These are phyloP conservation scores for Tolypocladium pustulatum DNA, from an alignment of 2,329 filamentous ascomycete genomes.

Conservation along the genomic window DNA sequence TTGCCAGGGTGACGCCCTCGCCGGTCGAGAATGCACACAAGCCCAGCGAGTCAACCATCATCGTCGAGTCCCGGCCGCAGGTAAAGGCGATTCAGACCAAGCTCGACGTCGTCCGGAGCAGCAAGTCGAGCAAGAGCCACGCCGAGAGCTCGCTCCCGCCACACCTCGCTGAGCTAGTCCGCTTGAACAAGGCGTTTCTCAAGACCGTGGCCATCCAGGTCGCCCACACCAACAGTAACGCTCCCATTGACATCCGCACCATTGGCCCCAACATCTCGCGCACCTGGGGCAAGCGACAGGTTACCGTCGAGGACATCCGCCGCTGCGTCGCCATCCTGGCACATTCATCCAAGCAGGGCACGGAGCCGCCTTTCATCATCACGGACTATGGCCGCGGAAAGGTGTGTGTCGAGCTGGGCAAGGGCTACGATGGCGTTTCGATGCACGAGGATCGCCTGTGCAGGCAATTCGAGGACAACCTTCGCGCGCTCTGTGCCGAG, in stretches of 20 bases:
- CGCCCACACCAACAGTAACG: slow-evolving; percentile 54
- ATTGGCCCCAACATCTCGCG: slow-evolving; percentile 54
- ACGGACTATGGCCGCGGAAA: slow-evolving; percentile 42
- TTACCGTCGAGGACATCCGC: slow-evolving; percentile 55
- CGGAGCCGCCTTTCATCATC: slow-evolving; percentile 29
- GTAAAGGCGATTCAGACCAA: slow-evolving; percentile 20
- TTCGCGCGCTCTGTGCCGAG: slow-evolving; percentile 33
- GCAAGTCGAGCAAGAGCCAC: slow-evolving; percentile 15
- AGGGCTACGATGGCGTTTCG: slow-evolving; percentile 21
- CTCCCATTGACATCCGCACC: slow-evolving; percentile 52
- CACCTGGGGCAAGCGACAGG: slow-evolving; percentile 62
- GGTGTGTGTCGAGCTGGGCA: slow-evolving; percentile 48
- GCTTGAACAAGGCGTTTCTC: slow-evolving; percentile 56
- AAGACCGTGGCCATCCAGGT: slow-evolving; percentile 59
- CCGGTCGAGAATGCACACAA: slow-evolving; percentile 18
- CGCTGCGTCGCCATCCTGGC: slow-evolving; percentile 54
- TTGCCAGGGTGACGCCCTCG: slow-evolving; percentile 17
- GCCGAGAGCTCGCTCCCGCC: slow-evolving; percentile 27
- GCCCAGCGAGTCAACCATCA: slow-evolving; percentile 18
- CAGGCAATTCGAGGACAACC: slow-evolving; percentile 40
- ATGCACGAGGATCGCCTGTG: slow-evolving; percentile 43
- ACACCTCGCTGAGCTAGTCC: slow-evolving; percentile 48
- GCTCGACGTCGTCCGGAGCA: slow-evolving; percentile 23
- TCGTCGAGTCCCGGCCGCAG: slow-evolving; percentile 18
- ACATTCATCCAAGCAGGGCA: slow-evolving; percentile 17